Base-by-base conservation (phyloP, 1,284 basidiomycete species). In the Boletus sp. region DNA sequence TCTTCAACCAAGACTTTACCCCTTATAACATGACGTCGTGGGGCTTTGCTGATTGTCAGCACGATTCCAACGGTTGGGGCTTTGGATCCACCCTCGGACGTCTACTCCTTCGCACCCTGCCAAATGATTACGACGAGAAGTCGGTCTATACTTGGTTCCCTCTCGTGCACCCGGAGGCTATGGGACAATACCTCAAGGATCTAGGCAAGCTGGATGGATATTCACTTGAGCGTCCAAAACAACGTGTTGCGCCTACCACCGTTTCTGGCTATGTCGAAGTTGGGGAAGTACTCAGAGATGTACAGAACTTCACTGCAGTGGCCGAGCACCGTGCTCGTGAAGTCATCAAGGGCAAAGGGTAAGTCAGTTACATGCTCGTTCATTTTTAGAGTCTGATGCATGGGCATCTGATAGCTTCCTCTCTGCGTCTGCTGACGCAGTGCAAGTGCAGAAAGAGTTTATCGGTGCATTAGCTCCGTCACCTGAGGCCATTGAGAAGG, bases 61-160 rank as follows among this genome's bases (percentile, higher is more conserved):
- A 84, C 46, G 81, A 89, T 57, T 68, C 78, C 23, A 70, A 72
- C 32, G 85, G 77, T 4, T 82, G 79, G 46, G 87, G 76, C 14
- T 86, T 84, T 55, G 88, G 87, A 16, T 87, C 86, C 58, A 84
- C 78, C 22, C 76, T 91, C 32, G 87, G 84, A 16, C 78, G 81
- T 30, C 73, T 93, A 25, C 69, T 93, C 63, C 69, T 90, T 48
- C 82, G 87, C 48, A 80, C 79, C 17, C 75, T 93, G 4, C 89
- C 91, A 2, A 65, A 78, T 22, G 69, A 84, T 57, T 92, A 77
- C 68, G 73, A 75, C 0, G 76, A 80, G 58, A 81, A 87, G 62
- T 87, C 82, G 55, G 71, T 79, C 43, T 93, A 89, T 64, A 83
- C 88, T 2, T 90, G 88, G 76, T 91, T 93, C 81, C 88, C 91